phyloP scores from a whole-genome alignment of 2,329 filamentous ascomycete species.

The Aspergillus alliaceus region DNA sequence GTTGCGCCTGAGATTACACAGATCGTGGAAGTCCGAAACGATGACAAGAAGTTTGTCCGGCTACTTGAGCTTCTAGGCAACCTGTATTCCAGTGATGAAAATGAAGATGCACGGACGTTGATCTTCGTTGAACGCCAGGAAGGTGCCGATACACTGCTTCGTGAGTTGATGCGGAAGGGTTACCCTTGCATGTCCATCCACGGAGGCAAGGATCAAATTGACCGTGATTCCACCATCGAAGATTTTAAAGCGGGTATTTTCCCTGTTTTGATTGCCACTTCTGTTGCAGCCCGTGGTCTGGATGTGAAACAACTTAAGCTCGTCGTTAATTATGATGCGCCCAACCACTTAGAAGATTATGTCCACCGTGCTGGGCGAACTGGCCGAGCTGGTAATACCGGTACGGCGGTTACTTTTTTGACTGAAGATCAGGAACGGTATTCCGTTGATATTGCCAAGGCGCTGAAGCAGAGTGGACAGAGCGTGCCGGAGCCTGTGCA shows the following conservation, averaged over 20 bases:
- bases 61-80: conserved; percentile 84
- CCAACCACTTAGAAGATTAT: conserved; percentile 94
- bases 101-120: conserved; percentile 85
- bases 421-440: conserved; percentile 90
- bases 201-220: conserved; percentile 89
- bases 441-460: conserved; percentile 83
- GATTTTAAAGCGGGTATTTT: conserved; percentile 92
- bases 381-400: conserved; percentile 89
- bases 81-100: conserved; percentile 68
- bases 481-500: conserved; percentile 70
- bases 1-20: conserved; percentile 78
- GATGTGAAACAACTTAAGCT: conserved; percentile 96
- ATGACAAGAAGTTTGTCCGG: conserved; percentile 79
- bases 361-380: conserved; percentile 93
- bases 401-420: conserved; percentile 91
- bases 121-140: conserved; percentile 94
- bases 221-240: conserved; percentile 85
- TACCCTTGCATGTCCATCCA: conserved; percentile 94
- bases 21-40: conserved; percentile 81
- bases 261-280: conserved; percentile 89
- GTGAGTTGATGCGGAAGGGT: conserved; percentile 76
- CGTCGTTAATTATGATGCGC: conserved; percentile 92
- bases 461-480: conserved; percentile 87
- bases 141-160: conserved; percentile 76
- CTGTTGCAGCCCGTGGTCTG: conserved; percentile 88